Conservation (phyloP, 1,139 yeast species). For the Yamadazyma sp. region DNA sequence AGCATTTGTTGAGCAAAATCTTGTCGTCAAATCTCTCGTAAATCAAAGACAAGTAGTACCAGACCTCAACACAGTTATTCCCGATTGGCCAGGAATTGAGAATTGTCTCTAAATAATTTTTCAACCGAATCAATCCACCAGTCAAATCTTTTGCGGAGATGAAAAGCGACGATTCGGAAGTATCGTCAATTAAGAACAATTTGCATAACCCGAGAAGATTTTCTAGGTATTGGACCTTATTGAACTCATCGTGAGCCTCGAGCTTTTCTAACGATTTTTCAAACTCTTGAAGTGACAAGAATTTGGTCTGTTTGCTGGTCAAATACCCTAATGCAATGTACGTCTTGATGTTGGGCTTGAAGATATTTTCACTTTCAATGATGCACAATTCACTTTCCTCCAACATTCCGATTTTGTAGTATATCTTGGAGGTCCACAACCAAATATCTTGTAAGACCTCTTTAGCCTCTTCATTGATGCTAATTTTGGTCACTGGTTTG, state of each 20-base stretch:
- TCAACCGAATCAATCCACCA: constrained; percentile 67
- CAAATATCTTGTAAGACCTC: constrained; percentile 62
- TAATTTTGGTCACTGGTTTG: constrained; percentile 8
- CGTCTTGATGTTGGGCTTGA: constrained; percentile 53
- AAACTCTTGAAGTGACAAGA: constrained; percentile 62
- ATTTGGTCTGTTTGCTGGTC: constrained; percentile 36
- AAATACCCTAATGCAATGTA: constrained; percentile 56
- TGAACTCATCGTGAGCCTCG: constrained; percentile 20
- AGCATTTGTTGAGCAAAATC: constrained; percentile 48
- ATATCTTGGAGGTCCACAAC: constrained; percentile 73
- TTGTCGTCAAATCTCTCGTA: constrained; percentile 65
- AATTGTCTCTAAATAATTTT: constrained; percentile 58
- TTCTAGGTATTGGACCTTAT: constrained; percentile 45
- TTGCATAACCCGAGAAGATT: constrained; percentile 70
- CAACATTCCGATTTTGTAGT: constrained; percentile 53
- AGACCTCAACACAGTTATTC: constrained; percentile 61
- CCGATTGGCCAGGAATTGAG: constrained; percentile 53
- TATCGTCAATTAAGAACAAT: constrained; percentile 50
- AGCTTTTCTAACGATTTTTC: constrained; percentile 61
- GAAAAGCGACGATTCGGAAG: constrained; percentile 33
- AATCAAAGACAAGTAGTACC: constrained; percentile 68
- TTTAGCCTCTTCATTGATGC: constrained; percentile 16
- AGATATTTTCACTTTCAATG: constrained; percentile 63
- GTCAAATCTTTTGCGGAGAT: constrained; percentile 52
- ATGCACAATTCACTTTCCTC: constrained; percentile 74